These are phyloP conservation scores for Verticillium dahliae DNA, from an alignment of 2,329 filamentous ascomycete genomes.

Conservation along the genomic window DNA sequence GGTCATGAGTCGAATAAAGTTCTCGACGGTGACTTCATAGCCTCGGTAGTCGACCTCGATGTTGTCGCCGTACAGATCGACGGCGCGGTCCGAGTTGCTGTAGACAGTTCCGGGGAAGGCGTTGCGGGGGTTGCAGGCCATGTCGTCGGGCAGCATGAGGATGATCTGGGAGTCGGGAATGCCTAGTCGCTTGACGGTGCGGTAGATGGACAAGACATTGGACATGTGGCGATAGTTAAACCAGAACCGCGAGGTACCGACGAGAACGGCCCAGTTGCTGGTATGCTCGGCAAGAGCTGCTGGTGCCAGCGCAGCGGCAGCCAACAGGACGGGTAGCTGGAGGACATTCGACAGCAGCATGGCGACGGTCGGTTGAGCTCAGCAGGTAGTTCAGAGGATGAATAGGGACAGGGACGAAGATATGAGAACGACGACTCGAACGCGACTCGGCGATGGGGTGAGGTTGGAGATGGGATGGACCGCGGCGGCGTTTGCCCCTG, in stretches of 20 bases:
- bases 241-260: slow-evolving; percentile 98
- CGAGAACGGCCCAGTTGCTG: slow-evolving; percentile 98
- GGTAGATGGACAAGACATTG: slow-evolving; percentile 95
- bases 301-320: slow-evolving; percentile 35
- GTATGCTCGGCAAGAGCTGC: slow-evolving; percentile 68
- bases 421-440: not conserved
- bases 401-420: not conserved
- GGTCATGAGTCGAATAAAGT: slow-evolving; percentile 92
- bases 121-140: slow-evolving; percentile 98
- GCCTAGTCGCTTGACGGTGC: slow-evolving; percentile 93
- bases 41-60: slow-evolving; percentile 98
- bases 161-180: slow-evolving; percentile 99
- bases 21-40: slow-evolving; percentile 98
- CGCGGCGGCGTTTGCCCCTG: not conserved
- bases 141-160: slow-evolving; percentile 99
- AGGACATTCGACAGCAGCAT: slow-evolving; percentile 46
- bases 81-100: slow-evolving; percentile 91
- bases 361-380: slow-evolving; percentile 3
- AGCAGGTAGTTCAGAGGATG: not conserved
- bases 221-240: slow-evolving; percentile 99
- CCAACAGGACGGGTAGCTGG: slow-evolving; percentile 40
- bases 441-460: not conserved
- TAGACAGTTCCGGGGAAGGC: slow-evolving; percentile 97
- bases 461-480: not conserved
- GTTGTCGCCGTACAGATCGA: slow-evolving; percentile 96